These are phyloP conservation scores for Quercus berberidifolia DNA, from an alignment of 306 rosid genomes.

Conservation along the genomic window DNA sequence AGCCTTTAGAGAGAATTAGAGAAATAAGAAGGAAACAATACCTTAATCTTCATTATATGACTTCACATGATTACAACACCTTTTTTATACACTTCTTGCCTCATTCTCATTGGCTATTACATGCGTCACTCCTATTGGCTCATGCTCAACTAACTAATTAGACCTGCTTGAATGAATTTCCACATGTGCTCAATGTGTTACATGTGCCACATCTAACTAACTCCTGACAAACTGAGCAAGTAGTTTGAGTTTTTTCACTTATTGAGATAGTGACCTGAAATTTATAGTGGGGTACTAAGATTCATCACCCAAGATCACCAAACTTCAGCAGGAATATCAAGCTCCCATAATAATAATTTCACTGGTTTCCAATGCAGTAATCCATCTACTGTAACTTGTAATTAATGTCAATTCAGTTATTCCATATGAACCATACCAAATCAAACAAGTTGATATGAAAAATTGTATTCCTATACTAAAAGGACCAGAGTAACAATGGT, in stretches of 20 bases:
- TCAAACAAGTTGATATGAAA: conserved; percentile 5
- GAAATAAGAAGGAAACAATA: no score
- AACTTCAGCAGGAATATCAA: not conserved
- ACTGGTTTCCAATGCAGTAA: not conserved
- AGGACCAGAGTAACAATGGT: not conserved
- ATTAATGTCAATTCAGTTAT: not conserved
- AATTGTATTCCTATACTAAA: not conserved
- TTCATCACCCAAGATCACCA: not conserved
- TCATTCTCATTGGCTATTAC: no score
- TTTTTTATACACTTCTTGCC: no score
- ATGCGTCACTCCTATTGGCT: no score
- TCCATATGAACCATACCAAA: not conserved
- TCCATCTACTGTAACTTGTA: not conserved
- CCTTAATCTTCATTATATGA: no score
- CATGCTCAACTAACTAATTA: no score
- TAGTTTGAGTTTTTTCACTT: not conserved
- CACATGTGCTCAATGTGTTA: not conserved
- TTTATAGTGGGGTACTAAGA: not conserved
- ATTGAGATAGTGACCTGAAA: not conserved
- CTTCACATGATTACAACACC: no score
- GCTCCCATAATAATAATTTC: not conserved
- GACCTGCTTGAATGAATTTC: not conserved
- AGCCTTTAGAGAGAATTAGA: no score
- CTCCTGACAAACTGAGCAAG: not conserved
- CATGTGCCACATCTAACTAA: not conserved